Evolutionary conservation across 2,329 filamentous ascomycete genomes (phyloP).

Genomic region (Botrytis fabae): DNA sequence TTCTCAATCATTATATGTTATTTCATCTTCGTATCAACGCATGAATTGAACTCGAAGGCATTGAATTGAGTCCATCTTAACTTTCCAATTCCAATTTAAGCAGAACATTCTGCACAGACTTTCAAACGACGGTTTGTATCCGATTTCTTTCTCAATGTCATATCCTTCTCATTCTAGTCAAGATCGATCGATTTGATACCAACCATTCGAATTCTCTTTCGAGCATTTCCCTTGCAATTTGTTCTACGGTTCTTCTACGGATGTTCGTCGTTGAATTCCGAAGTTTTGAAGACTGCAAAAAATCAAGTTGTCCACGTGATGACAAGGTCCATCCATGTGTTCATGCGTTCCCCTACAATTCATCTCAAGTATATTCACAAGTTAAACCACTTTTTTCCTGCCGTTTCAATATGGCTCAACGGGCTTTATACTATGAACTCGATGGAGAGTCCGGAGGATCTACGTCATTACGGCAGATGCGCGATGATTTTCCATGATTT

Average conservation of each 20-base stretch:
- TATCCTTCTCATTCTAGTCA: background rate
- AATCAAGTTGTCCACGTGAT: constrained; percentile 8
- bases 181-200: constrained; percentile 1
- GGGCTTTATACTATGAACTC: background rate
- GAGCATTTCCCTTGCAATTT: constrained; percentile 15
- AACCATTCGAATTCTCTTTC: background rate
- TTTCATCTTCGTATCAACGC: constrained; percentile 13
- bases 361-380: constrained; percentile 10
- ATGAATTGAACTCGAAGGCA: constrained; percentile 12
- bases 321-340: constrained; percentile 16
- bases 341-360: background rate
- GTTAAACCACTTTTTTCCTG: background rate
- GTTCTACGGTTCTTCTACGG: constrained; percentile 12
- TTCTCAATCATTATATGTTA: constrained; percentile 12
- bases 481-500: constrained; percentile 16
- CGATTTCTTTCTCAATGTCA: background rate
- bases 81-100: background rate
- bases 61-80: background rate
- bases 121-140: background rate
- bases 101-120: constrained; percentile 2
- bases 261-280: background rate
- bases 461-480: constrained; percentile 21
- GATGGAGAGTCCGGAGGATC: constrained; percentile 15
- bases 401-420: background rate
- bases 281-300: background rate